Percentiles rank a stretch among this genome's conserved stretches.
These are phyloP conservation scores for Pseudopyrenochaeta lycopersici DNA, from an alignment of 2,329 filamentous ascomycete genomes.

Conservation along the genomic window DNA sequence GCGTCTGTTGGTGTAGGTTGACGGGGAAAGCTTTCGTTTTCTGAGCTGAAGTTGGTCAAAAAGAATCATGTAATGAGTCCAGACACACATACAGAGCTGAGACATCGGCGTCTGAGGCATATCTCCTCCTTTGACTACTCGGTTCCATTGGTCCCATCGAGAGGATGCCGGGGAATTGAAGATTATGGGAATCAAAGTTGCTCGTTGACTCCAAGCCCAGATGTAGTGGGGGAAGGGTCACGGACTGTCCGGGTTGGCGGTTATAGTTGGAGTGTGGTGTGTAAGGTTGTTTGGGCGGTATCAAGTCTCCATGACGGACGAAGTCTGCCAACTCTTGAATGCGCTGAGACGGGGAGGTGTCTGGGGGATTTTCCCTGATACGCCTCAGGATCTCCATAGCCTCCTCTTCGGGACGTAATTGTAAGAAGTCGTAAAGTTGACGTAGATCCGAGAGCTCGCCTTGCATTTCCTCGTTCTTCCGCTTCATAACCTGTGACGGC, in stretches of 20 bases:
- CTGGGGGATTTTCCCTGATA: constrained; percentile 31
- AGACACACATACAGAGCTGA: constrained; percentile 36
- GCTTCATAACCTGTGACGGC: constrained; percentile 46
- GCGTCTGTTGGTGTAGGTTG: constrained; percentile 32
- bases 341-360: constrained; percentile 27
- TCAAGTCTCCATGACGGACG: constrained; percentile 28
- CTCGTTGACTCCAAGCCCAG: constrained; percentile 34
- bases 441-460: constrained; percentile 43
- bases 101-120: constrained; percentile 32
- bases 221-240: constrained; percentile 41
- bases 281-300: constrained; percentile 8
- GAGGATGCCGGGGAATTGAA: constrained; percentile 26
- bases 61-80: constrained; percentile 6
- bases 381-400: constrained; percentile 37
- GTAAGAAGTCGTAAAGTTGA: constrained; percentile 43
- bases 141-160: constrained; percentile 29
- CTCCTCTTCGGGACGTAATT: constrained; percentile 39
- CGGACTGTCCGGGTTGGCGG: constrained; percentile 10
- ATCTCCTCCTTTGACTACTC: constrained; percentile 32
- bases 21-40: constrained; percentile 24
- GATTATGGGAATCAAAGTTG: constrained; percentile 16
- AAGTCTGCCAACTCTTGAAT: constrained; percentile 39
- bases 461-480: constrained; percentile 48
- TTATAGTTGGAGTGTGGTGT: constrained; percentile 6
- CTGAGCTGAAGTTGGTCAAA: constrained; percentile 45